Percentiles rank a stretch among this genome's conserved stretches.
Conservation (phyloP, 2,329 filamentous ascomycete genomes). For the Colletotrichum abscissum region DNA sequence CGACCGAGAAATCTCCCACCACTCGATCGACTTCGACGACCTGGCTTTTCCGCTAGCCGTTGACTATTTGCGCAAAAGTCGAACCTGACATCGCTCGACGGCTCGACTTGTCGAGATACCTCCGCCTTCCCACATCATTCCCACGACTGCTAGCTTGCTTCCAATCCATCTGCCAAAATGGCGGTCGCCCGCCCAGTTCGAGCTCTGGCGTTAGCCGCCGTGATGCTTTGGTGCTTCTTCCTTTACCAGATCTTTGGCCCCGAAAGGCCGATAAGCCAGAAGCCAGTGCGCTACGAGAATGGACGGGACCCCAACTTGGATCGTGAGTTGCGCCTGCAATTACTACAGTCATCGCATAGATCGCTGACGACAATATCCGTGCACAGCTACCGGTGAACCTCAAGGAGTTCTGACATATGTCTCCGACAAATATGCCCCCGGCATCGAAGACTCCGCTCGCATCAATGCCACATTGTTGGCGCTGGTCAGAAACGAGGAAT, state of each 20-base stretch:
- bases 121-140: neutral
- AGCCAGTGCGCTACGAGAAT: slow-evolving; percentile 43
- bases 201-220: slow-evolving; percentile 77
- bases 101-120: neutral
- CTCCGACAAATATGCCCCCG: slow-evolving; percentile 80
- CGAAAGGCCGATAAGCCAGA: slow-evolving; percentile 52
- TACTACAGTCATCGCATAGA: neutral
- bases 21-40: slow-evolving; percentile 9
- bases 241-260: slow-evolving; percentile 79
- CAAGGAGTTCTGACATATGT: slow-evolving; percentile 79
- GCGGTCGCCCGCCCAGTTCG: slow-evolving; percentile 87
- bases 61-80: slow-evolving; percentile 14
- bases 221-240: slow-evolving; percentile 82
- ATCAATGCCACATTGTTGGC: slow-evolving; percentile 94
- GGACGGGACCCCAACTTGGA: slow-evolving; percentile 85
- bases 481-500: slow-evolving; percentile 91
- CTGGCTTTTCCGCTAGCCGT: slow-evolving; percentile 24
- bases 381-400: slow-evolving; percentile 83
- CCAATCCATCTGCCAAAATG: slow-evolving; percentile 64
- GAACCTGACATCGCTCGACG: slow-evolving; percentile 4
- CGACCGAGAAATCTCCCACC: slow-evolving; percentile 10
- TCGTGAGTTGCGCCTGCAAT: slow-evolving; percentile 65
- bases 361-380: slow-evolving; percentile 23
- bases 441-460: slow-evolving; percentile 80
- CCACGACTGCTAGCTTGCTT: slow-evolving; percentile 6